Conservation (phyloP, 2,329 filamentous ascomycete genomes). For the Bipolaris zeicola region DNA sequence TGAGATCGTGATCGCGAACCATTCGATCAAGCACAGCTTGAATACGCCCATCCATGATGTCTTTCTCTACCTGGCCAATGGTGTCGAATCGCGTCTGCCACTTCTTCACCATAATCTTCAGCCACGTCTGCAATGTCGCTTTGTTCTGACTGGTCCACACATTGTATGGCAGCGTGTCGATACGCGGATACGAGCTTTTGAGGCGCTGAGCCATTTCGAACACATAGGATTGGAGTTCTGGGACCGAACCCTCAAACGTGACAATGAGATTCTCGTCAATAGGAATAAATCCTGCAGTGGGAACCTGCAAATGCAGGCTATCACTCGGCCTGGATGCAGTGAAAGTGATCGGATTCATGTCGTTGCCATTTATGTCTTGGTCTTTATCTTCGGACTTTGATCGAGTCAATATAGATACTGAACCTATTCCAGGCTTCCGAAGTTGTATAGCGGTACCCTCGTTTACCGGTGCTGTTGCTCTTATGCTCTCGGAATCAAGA, state of each 20-base stretch:
- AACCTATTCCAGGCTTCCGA: not conserved
- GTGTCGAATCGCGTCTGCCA: slow-evolving; percentile 32
- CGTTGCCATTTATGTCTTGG: not conserved
- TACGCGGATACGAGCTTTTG: slow-evolving; percentile 28
- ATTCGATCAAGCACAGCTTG: slow-evolving; percentile 31
- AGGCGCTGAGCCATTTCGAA: slow-evolving; percentile 27
- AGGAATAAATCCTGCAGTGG: slow-evolving; percentile 8
- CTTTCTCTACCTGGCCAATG: not conserved
- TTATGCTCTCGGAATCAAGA: not conserved
- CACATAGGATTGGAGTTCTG: slow-evolving; percentile 30
- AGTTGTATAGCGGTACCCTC: not conserved
- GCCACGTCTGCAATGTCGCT: slow-evolving; percentile 32
- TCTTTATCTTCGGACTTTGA: not conserved
- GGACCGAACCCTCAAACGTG: slow-evolving; percentile 18
- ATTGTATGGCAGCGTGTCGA: slow-evolving; percentile 34
- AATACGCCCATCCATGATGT: slow-evolving; percentile 16
- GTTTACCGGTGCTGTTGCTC: not conserved
- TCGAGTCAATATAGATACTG: not conserved
- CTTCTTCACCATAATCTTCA: slow-evolving; percentile 31
- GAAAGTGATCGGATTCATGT: no score
- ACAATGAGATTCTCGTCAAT: slow-evolving; percentile 31
- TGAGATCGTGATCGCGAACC: slow-evolving; percentile 31
- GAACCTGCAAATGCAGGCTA: slow-evolving; percentile 18
- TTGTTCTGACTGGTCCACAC: slow-evolving; percentile 30
- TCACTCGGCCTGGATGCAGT: slow-evolving; percentile 8